Conservation (phyloP, 495 filamentous ascomycete genomes). For the Antarctomyces pellizariae region DNA sequence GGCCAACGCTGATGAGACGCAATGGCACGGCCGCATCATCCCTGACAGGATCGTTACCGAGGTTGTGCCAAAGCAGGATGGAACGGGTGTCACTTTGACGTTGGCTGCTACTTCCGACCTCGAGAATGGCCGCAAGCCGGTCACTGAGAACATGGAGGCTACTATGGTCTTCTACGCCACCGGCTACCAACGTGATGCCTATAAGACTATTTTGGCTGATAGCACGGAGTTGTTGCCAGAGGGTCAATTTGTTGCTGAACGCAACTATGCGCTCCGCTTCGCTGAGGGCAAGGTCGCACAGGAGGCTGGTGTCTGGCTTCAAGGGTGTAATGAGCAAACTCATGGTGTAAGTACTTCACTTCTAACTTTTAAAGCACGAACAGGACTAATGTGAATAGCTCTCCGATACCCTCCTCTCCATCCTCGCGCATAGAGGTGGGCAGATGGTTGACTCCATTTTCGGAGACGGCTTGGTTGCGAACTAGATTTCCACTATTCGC, state of each 20-base stretch:
- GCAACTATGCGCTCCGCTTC: constrained; percentile 58
- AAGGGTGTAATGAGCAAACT: constrained; percentile 81
- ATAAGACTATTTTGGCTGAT: constrained; percentile 51
- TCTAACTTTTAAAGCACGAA: constrained; percentile 2
- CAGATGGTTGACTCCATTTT: constrained; percentile 64
- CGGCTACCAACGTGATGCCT: constrained; percentile 58
- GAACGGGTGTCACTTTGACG: constrained; percentile 14
- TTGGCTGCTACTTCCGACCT: constrained; percentile 10
- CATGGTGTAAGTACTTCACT: constrained; percentile 45
- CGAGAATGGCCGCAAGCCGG: constrained; percentile 1
- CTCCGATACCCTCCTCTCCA: constrained; percentile 58
- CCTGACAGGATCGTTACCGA: constrained; percentile 34
- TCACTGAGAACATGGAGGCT: constrained; percentile 27
- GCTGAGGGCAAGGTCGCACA: constrained; percentile 33
- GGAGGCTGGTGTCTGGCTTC: constrained; percentile 66
- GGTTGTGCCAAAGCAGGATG: constrained; percentile 18
- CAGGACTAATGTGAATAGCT: constrained; percentile 18
- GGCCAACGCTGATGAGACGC: constrained; percentile 36
- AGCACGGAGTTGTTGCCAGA: constrained; percentile 37
- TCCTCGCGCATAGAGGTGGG: constrained; percentile 49
- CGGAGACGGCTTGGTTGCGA: no score
- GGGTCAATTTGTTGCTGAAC: constrained; percentile 18
- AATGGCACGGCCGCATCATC: constrained; percentile 66
- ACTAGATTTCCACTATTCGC: no score
- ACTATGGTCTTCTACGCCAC: constrained; percentile 74